Evolutionary conservation across 116 monocot species (phyloP), one percentile per base, ranked within the genome.

Genomic region (Dioscorea cayenensis): DNA sequence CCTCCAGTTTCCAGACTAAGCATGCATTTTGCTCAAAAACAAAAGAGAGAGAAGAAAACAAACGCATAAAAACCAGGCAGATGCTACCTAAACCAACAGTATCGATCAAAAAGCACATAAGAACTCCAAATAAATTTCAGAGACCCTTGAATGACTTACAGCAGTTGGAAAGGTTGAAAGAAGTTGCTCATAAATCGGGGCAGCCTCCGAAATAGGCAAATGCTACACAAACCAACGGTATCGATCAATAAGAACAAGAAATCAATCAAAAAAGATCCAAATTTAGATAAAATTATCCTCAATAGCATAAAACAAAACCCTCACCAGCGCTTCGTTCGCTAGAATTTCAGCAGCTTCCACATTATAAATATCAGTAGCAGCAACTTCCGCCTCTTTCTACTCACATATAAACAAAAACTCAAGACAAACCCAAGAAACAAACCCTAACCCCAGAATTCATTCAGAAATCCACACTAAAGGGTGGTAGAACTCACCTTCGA

Each of bases 121-220:
- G 21, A 59, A 28, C 7, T 23, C 25, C 25, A 63, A 63, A 8
- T 63, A 22, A 25, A 19, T 25, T 12, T 32, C 32, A 8, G 6
- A 63, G 25, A 63, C 63, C 4, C 63, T 63, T 63, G 27, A 63
- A 25, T 23, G 12, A 62, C 78, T 87, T 81, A 96, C 96, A 4
- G 90, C 80, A 7, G 96, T 96, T 3, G 96, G 96, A 68, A 92
- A 96, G 16, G 88, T 84, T 1, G 85, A 65, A 58, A 96, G 76
- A 32, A 96, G 90, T 75, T 86, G 84, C 86, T 96, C 96, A n/a
- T 92, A 96, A 20, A 96, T 86, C 11, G 90, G 92, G 1, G 67
- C 77, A 11, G 96, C 85, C 72, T 90, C 96, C 1, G 73, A 73
- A 20, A 96, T 79, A 29, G 92, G 74, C 36, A 96, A 80, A 73